Evolutionary conservation across 768 basidiomycete genomes (phyloP).

Genomic region (Phlegmacium glaucopus): DNA sequence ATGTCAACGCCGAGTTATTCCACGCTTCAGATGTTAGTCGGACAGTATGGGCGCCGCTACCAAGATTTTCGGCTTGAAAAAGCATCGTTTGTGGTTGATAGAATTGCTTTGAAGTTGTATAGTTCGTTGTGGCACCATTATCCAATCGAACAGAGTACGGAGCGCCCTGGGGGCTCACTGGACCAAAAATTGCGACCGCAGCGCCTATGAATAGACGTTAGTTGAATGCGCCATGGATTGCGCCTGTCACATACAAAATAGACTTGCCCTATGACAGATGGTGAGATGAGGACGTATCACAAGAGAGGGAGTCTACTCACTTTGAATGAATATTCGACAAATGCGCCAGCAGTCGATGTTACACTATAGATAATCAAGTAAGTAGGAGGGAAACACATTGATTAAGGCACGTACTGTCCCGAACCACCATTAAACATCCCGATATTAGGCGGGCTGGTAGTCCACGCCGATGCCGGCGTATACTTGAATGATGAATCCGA

Average conservation of each 20-base stretch:
- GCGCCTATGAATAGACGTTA: constrained; percentile 14
- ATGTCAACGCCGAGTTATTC: constrained; percentile 7
- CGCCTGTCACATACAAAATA: background rate
- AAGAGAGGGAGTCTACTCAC: constrained; percentile 8
- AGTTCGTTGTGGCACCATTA: constrained; percentile 10
- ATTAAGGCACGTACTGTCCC: constrained; percentile 34
- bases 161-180: constrained; percentile 30
- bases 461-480: constrained; percentile 30
- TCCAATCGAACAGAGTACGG: constrained; percentile 30
- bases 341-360: constrained; percentile 15
- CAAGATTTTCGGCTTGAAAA: constrained; percentile 25
- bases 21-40: constrained; percentile 17
- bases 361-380: constrained; percentile 6
- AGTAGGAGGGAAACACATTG: background rate
- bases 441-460: constrained; percentile 22
- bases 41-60: constrained; percentile 28
- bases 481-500: constrained; percentile 35
- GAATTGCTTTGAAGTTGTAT: constrained; percentile 15
- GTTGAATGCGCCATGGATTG: background rate
- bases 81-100: constrained; percentile 26
- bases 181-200: constrained; percentile 36
- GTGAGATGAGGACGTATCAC: background rate
- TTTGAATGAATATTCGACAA: constrained; percentile 22
- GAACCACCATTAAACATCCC: constrained; percentile 44
- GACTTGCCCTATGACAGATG: background rate